Base-by-base conservation (phyloP, 108 stramenopile genomes). In the Nitzschia inconspicua region DNA sequence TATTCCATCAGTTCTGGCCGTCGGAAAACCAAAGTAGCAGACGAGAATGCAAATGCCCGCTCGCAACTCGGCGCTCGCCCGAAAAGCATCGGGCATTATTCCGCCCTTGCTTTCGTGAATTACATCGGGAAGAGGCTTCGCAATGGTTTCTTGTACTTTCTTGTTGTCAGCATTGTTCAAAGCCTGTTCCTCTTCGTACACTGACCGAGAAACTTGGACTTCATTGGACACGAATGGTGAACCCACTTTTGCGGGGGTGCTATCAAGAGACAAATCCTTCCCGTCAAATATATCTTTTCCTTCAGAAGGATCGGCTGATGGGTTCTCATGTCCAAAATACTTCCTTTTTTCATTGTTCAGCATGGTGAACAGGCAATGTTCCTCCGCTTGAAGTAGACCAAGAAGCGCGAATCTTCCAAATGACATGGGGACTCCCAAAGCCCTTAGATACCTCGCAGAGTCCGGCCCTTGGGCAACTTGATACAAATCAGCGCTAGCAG, bases 351-450 rank as follows among this genome's bases (percentile, higher is more conserved):
- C 79, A 29, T 24, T 52, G 14, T 49, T 46, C 34, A 85, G 31
- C 35, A 89, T 34, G 7, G 52, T 35, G 9, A 79, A 63, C 16
- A 86, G 69, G 29, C 68, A 72, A 14, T 61, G 40, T 8, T 61
- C 65, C 35, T 88, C 83, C n/a, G 86, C 86, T 31, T 87, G 67
- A 16, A 78, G 77, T 34, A 91, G 62, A 20, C 77, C 82, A n/a
- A 65, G 66, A 26, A 91, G 62, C 9, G 79, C 82, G 66, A 79
- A 88, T 25, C 86, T 72, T 16, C 85, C 87, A 8, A 91, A 28
- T 53, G 85, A 77, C 66, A 91, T 76, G 8, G 89, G 89, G 25
- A 91, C 89, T 30, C 78, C 72, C n/a, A 83, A 54, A 23, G 79
- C 86, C 11, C 89, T 65, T 34, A 85, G 73, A 53, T 84, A 91